Percentiles rank a stretch among this genome's conserved stretches.
phyloP scores from a whole-genome alignment of 139 green algal genomes.

The Chlorella sp. region DNA sequence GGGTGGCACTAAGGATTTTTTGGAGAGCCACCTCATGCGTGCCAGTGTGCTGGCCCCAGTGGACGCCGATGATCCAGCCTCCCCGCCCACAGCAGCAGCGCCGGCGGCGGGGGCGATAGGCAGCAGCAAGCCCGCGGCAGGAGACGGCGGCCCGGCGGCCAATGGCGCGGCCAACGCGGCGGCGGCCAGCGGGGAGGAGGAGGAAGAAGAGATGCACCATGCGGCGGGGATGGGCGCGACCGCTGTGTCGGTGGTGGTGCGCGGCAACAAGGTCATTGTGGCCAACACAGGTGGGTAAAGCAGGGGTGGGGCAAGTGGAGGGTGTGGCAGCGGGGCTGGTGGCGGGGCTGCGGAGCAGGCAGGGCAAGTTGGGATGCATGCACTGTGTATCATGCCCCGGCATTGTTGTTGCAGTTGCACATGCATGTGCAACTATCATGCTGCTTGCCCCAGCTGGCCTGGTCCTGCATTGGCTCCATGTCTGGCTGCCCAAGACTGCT shows the following conservation, averaged over 20 bases:
- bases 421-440: too few species aligned
- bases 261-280: conserved; percentile 29
- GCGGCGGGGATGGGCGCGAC: conserved; percentile 48
- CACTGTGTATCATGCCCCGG: too few species aligned
- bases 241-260: conserved; percentile 40
- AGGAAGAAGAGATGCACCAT: conserved; percentile 30
- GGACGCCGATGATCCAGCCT: not conserved
- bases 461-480: too few species aligned
- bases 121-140: not conserved
- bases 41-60: conserved; percentile 25
- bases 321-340: too few species aligned
- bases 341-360: not conserved
- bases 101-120: not conserved
- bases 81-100: not conserved
- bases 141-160: not conserved
- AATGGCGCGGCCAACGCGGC: not conserved
- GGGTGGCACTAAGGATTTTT: conserved; percentile 25
- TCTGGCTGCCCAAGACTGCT: too few species aligned
- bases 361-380: too few species aligned
- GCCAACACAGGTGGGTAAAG: conserved; percentile 56
- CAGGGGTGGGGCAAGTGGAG: too few species aligned
- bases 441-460: too few species aligned
- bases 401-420: too few species aligned
- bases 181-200: not conserved
- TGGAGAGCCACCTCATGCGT: conserved; percentile 36